These are phyloP conservation scores for Diaporthe sp. DNA, from an alignment of 2,329 filamentous ascomycete species.

Conservation along the genomic window DNA sequence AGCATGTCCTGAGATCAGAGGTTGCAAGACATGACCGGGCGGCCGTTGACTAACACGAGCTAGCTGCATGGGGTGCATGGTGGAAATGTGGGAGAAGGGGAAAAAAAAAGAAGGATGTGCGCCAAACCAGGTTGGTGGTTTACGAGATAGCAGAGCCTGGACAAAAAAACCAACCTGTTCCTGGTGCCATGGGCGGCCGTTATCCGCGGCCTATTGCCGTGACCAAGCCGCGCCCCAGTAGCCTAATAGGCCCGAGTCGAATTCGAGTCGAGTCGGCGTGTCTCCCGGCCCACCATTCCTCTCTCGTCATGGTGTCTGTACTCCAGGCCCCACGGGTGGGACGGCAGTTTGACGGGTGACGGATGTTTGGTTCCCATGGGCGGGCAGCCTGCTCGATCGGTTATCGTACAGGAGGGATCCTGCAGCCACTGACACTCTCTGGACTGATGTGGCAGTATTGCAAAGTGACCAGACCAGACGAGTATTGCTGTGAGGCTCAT, in stretches of 20 bases:
- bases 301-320: conserved; percentile 5
- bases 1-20: not conserved
- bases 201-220: conserved; percentile 29
- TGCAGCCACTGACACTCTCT: not conserved
- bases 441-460: not conserved
- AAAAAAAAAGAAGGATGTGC: conserved; percentile 18
- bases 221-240: not conserved
- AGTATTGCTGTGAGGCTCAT: too few relatives aligned
- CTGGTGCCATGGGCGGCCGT: not conserved
- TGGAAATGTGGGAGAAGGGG: not conserved
- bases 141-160: not conserved
- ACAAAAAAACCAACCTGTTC: not conserved
- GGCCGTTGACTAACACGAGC: not conserved
- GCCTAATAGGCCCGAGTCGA: not conserved
- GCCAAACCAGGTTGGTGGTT: not conserved
- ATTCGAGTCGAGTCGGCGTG: not conserved
- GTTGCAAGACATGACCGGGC: not conserved
- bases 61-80: not conserved
- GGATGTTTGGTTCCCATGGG: conserved; percentile 6
- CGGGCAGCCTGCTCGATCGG: conserved; percentile 30
- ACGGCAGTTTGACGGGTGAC: conserved; percentile 20
- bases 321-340: not conserved
- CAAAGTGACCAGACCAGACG: not conserved
- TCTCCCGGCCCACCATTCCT: not conserved
- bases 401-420: conserved; percentile 1